These are phyloP conservation scores for Excoecaria agallocha DNA, from an alignment of 345 rosid species.

Conservation along the genomic window DNA sequence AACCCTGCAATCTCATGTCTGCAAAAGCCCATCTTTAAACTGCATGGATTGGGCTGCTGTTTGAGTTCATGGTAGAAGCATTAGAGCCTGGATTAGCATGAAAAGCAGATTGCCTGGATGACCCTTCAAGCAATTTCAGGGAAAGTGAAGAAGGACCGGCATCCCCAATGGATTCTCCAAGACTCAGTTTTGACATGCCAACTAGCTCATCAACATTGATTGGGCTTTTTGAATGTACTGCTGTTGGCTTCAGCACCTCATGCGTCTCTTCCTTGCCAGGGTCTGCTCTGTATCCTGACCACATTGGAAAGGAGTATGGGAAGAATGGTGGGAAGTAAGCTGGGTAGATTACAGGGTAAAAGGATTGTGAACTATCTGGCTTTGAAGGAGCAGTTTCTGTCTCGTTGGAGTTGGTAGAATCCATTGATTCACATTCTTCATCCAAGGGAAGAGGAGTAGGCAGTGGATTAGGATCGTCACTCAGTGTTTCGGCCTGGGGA, in stretches of 20 bases:
- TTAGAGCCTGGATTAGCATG: conserved; percentile 26
- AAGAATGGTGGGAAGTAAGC: conserved; percentile 52
- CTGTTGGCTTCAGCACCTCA: conserved; percentile 35
- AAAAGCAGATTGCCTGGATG: conserved; percentile 34
- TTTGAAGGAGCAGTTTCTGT: conserved; percentile 52
- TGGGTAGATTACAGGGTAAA: conserved; percentile 34
- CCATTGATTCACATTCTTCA: conserved; percentile 94
- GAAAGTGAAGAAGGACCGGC: conserved; percentile 31
- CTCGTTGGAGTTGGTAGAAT: conserved; percentile 74
- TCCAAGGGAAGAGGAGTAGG: conserved; percentile 59
- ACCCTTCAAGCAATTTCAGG: conserved; percentile 25
- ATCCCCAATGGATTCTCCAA: conserved; percentile 26
- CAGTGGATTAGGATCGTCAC: conserved; percentile 38
- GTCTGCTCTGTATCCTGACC: conserved; percentile 41
- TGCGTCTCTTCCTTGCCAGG: conserved; percentile 26
- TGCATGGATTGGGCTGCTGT: conserved; percentile 30
- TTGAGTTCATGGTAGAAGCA: conserved; percentile 19
- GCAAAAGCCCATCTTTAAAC: conserved; percentile 18
- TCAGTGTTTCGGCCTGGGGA: conserved; percentile 42
- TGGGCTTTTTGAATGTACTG: conserved; percentile 33
- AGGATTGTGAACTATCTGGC: conserved; percentile 44
- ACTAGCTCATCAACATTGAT: conserved; percentile 34
- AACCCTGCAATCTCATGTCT: conserved; percentile 23
- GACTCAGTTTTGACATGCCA: conserved; percentile 35
- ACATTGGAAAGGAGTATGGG: conserved; percentile 25